These are phyloP conservation scores for Pythium chondricola DNA, from an alignment of 352 stramenopile species.

Conservation along the genomic window DNA sequence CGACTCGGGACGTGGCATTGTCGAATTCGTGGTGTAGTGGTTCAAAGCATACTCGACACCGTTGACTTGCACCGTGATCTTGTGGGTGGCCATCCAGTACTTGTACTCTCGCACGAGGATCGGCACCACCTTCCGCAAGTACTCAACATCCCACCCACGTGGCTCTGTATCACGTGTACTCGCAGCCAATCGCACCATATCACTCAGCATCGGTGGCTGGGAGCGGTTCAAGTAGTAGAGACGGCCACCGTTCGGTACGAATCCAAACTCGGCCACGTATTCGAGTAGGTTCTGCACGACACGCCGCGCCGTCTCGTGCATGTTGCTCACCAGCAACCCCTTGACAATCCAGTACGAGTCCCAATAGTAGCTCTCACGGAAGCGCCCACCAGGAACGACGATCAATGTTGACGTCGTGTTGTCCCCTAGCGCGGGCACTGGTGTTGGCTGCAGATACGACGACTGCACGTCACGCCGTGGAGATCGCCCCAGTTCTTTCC, in stretches of 20 bases:
- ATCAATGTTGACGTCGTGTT: slow-evolving; percentile 12
- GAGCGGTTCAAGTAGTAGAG: slow-evolving; percentile 58
- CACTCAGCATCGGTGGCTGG: slow-evolving; percentile 51
- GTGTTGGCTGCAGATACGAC: slow-evolving; percentile 20
- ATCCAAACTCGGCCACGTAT: slow-evolving; percentile 40
- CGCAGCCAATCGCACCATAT: slow-evolving; percentile 27
- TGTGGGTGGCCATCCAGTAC: slow-evolving; percentile 30
- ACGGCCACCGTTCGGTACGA: slow-evolving; percentile 54
- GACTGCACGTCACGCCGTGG: slow-evolving; percentile 7
- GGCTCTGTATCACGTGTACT: background rate
- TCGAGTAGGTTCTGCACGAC: slow-evolving; percentile 51
- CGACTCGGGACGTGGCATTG: slow-evolving; percentile 40
- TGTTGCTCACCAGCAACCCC: slow-evolving; percentile 41
- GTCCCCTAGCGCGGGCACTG: slow-evolving; percentile 23
- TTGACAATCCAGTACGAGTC: slow-evolving; percentile 68
- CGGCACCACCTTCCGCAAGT: slow-evolving; percentile 17
- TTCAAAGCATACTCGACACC: slow-evolving; percentile 25
- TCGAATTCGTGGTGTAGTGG: slow-evolving; percentile 19
- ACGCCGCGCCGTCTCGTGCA: slow-evolving; percentile 32
- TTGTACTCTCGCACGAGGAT: slow-evolving; percentile 32
- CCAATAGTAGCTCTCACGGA: slow-evolving; percentile 73
- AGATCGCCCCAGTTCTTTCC: slow-evolving; percentile 25
- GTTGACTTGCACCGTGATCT: slow-evolving; percentile 10
- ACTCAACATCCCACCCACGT: slow-evolving; percentile 11
- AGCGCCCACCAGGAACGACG: slow-evolving; percentile 48